Conservation (phyloP, 345 rosid genomes). For the Arabis hirsuta region DNA sequence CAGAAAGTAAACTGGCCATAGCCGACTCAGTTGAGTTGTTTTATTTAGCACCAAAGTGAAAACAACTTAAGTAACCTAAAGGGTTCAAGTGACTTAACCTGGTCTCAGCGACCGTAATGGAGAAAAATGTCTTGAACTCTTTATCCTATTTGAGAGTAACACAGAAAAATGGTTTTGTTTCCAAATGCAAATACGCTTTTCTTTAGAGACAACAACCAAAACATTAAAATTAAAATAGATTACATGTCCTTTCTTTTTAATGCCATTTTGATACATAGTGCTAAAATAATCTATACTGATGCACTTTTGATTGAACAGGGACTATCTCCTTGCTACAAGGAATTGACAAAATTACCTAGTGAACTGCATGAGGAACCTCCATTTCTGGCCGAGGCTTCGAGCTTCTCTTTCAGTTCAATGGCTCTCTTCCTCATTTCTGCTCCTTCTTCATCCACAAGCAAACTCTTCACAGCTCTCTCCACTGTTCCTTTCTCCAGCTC, state of each 20-base stretch:
- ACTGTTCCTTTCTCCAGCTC: slow-evolving; percentile 44
- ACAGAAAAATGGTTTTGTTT: background rate
- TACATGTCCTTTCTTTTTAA: background rate
- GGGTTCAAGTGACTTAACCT: background rate
- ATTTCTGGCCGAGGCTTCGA: slow-evolving; percentile 20
- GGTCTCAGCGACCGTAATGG: background rate
- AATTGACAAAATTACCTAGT: slow-evolving; percentile 22
- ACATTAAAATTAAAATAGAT: background rate
- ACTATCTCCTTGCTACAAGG: too few species aligned
- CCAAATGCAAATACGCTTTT: slow-evolving; percentile 3
- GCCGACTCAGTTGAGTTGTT: background rate
- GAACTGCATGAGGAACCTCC: slow-evolving; percentile 44
- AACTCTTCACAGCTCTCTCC: slow-evolving; percentile 38
- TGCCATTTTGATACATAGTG: too few species aligned
- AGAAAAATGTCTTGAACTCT: background rate
- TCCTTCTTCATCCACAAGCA: slow-evolving; percentile 46
- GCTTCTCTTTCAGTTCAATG: slow-evolving; percentile 37
- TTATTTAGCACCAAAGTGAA: background rate
- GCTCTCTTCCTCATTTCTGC: slow-evolving; percentile 46
- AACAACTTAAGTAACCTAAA: background rate
- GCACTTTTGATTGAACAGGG: background rate
- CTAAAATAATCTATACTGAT: too few species aligned
- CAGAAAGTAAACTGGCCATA: background rate
- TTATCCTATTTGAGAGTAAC: background rate
- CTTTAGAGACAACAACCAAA: background rate